These are phyloP conservation scores for Solanum ahanhuiri DNA, from an alignment of 257 asterid species.

Conservation along the genomic window DNA sequence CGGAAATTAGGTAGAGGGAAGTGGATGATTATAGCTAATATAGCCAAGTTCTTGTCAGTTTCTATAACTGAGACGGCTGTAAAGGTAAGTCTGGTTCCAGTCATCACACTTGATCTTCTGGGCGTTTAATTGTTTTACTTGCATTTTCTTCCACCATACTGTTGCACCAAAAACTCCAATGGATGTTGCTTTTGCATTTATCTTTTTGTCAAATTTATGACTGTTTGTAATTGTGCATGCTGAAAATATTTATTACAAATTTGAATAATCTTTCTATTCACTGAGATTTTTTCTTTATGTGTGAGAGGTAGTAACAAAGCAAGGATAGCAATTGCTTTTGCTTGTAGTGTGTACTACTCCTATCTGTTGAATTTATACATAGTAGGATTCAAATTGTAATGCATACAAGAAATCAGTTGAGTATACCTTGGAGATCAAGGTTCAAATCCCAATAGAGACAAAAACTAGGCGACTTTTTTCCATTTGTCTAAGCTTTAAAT, in stretches of 20 bases:
- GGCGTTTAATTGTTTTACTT: not conserved
- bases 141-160: not conserved
- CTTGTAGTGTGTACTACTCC: not conserved
- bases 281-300: not conserved
- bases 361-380: not conserved
- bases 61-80: conserved; percentile 63
- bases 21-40: conserved; percentile 83
- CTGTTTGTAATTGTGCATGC: not conserved
- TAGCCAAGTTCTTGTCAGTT: conserved; percentile 87
- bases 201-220: not conserved
- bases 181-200: not conserved
- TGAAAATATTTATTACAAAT: not conserved
- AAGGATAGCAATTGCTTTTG: not conserved
- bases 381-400: not conserved
- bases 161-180: not conserved
- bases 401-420: not conserved
- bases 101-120: not conserved
- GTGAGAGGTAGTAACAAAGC: not conserved
- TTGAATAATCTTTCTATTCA: not conserved
- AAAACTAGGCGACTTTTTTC: not conserved
- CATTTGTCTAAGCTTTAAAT: not conserved
- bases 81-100: conserved; percentile 43
- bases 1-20: conserved; percentile 78
- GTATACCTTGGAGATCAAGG: not conserved
- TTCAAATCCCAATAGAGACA: not conserved